Conservation (phyloP, 2,329 filamentous ascomycete species). For the Xylariaceae sp. region DNA sequence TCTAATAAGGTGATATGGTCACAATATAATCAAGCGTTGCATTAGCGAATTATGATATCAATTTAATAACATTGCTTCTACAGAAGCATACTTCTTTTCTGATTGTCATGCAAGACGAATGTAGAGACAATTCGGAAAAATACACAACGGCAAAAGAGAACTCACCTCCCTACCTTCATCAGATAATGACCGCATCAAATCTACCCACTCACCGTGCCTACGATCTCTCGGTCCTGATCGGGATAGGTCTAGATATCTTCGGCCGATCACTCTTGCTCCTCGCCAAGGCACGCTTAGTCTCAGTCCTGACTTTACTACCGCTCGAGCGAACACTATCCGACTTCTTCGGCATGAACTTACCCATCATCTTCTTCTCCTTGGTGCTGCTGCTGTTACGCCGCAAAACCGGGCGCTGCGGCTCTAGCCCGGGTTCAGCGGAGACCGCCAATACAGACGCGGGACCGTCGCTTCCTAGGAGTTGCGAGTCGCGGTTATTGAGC, state of each 20-base stretch:
- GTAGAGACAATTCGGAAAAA: neutral
- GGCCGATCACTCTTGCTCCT: neutral
- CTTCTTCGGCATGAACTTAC: neutral
- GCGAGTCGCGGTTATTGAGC: constrained; percentile 6
- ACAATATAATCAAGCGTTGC: neutral
- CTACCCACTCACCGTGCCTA: neutral
- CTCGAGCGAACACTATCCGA: neutral
- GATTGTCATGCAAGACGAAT: neutral
- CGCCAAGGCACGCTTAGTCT: neutral
- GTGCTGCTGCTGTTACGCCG: too few species aligned
- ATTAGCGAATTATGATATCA: neutral
- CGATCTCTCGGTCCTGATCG: neutral
- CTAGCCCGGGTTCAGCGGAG: too few species aligned
- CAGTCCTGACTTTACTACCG: neutral
- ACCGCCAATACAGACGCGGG: neutral
- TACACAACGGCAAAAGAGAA: neutral
- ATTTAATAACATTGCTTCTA: neutral
- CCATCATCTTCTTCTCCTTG: neutral
- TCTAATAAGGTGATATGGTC: too few species aligned
- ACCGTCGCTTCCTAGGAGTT: neutral
- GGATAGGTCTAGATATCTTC: neutral
- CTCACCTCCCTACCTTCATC: neutral
- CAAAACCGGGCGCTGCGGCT: too few species aligned
- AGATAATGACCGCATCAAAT: neutral
- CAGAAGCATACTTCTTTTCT: neutral